phyloP scores from a whole-genome alignment of 2,329 filamentous ascomycete genomes.

The Curvularia verruculosa region DNA sequence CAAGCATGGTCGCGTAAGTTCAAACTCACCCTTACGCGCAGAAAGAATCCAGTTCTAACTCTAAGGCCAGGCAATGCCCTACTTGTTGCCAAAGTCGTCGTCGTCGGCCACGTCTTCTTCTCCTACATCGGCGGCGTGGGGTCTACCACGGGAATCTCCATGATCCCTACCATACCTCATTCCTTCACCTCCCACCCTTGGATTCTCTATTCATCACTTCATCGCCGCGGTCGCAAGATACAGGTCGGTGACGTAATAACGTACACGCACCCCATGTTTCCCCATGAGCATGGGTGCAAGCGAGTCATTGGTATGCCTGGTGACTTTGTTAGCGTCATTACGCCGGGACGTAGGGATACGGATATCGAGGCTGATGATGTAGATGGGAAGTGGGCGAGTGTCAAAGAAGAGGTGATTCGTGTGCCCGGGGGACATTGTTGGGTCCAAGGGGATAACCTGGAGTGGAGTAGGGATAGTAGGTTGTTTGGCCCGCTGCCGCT shows the following conservation, averaged over 20 bases:
- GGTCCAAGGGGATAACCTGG: constrained; percentile 85
- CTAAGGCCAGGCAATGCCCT: constrained; percentile 16
- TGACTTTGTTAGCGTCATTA: constrained; percentile 73
- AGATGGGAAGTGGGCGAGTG: constrained; percentile 35
- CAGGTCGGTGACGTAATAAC: constrained; percentile 83
- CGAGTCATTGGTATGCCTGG: constrained; percentile 66
- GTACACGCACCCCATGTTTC: constrained; percentile 72
- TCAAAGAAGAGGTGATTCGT: constrained; percentile 64
- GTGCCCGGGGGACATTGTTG: constrained; percentile 93
- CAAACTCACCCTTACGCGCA: not conserved
- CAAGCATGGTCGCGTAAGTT: constrained; percentile 11
- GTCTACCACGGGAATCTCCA: constrained; percentile 74
- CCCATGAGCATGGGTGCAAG: constrained; percentile 71
- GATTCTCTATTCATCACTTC: constrained; percentile 36
- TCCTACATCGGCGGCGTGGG: constrained; percentile 66
- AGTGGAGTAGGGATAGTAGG: constrained; percentile 83
- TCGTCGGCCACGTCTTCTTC: constrained; percentile 45
- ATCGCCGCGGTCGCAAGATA: constrained; percentile 64
- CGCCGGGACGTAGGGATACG: constrained; percentile 55
- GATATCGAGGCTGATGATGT: constrained; percentile 30
- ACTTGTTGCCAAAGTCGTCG: constrained; percentile 20
- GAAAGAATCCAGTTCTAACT: constrained; percentile 8
- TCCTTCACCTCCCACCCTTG: constrained; percentile 20
- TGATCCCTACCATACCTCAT: constrained; percentile 78
- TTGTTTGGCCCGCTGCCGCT: constrained; percentile 85